These are phyloP conservation scores for Megacollybia marginata DNA, from an alignment of 768 basidiomycete genomes.

Conservation along the genomic window DNA sequence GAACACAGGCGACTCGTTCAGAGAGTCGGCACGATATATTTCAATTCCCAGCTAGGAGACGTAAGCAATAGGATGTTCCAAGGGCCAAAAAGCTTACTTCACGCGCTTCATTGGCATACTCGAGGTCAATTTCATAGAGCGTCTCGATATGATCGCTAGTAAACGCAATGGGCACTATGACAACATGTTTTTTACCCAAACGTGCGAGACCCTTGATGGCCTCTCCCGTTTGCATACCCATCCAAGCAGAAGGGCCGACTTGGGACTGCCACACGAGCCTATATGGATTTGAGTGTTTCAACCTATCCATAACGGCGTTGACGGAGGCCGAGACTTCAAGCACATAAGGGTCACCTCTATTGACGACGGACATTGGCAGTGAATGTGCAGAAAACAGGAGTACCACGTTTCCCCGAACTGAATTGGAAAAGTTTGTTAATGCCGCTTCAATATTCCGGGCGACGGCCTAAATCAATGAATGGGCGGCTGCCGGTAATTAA, in stretches of 20 bases:
- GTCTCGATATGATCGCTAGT: conserved; percentile 99
- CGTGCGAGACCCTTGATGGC: conserved; percentile 83
- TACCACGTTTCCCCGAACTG: conserved; percentile 66
- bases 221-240: conserved; percentile 93
- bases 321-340: conserved; percentile 94
- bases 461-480: conserved; percentile 62
- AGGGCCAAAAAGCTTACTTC: conserved; percentile 45
- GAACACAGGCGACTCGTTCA: conserved; percentile 95
- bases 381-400: conserved; percentile 97
- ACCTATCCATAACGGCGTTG: conserved; percentile 83
- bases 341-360: conserved; percentile 97
- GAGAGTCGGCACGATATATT: conserved; percentile 78
- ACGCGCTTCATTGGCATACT: conserved; percentile 85
- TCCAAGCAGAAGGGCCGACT: conserved; percentile 96
- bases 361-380: conserved; percentile 95
- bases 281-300: conserved; percentile 77
- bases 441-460: conserved; percentile 83
- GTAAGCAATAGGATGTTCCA: conserved; percentile 10
- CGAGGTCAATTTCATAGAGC: conserved; percentile 90
- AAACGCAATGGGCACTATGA: conserved; percentile 94
- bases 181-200: conserved; percentile 65
- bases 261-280: conserved; percentile 97
- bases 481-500: conserved; percentile 1
- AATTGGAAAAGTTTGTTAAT: conserved; percentile 68
- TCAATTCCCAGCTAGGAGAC: conserved; percentile 76